A percentile compares a stretch with the other conserved stretches of the same genome.
Evolutionary conservation across 2,329 filamentous ascomycete genomes (phyloP).

Genomic region (Gliomastix tumulicola): DNA sequence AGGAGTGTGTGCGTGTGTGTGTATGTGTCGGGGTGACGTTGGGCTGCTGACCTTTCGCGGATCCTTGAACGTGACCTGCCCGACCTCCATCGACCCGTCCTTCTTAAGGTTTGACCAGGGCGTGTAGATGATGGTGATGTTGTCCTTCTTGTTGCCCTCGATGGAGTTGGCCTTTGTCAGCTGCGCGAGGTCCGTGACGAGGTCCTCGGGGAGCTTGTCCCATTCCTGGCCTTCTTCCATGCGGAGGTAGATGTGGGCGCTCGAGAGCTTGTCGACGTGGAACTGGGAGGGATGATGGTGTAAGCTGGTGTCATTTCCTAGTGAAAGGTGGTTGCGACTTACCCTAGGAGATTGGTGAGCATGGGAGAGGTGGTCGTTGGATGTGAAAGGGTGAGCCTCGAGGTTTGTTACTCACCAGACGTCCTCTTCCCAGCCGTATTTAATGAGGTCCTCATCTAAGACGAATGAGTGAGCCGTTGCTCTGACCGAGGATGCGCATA

Average conservation of each 20-base stretch:
- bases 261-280: constrained; percentile 95
- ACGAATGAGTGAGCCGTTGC: not conserved
- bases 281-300: too few relatives aligned
- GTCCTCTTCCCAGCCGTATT: constrained; percentile 90
- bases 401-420: constrained; percentile 58
- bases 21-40: not conserved
- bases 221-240: constrained; percentile 72
- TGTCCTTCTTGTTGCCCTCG: constrained; percentile 99
- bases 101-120: constrained; percentile 96
- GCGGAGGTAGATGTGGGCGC: constrained; percentile 91
- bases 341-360: too few relatives aligned
- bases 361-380: not conserved
- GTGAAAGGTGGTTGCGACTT: too few relatives aligned
- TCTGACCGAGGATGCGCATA: not conserved
- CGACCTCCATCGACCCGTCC: constrained; percentile 89
- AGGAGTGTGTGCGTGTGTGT: not conserved
- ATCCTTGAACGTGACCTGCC: constrained; percentile 93
- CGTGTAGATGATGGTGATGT: constrained; percentile 93
- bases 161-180: constrained; percentile 98
- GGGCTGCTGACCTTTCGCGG: constrained; percentile 50
- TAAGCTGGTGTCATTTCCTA: too few relatives aligned
- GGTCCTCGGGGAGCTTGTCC: constrained; percentile 69
- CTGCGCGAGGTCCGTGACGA: constrained; percentile 87
- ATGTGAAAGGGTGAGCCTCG: not conserved
- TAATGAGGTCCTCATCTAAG: constrained; percentile 91